phyloP scores from a whole-genome alignment of 345 rosid genomes.

The Linum usitatissimum region DNA sequence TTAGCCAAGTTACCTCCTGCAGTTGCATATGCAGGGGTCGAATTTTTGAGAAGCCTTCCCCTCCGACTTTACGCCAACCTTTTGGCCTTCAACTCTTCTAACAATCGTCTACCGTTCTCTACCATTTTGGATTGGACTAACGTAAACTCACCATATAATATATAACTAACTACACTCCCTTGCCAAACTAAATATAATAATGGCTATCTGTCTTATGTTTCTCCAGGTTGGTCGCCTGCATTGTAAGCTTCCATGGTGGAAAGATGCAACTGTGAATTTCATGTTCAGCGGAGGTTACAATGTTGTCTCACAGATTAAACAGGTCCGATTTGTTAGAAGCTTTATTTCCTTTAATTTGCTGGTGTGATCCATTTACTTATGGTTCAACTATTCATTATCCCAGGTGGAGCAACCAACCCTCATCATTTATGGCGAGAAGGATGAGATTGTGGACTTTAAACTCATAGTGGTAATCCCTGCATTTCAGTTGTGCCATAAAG shows the following conservation, averaged over 20 bases:
- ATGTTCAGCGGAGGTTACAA: constrained; percentile 78
- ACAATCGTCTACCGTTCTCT: constrained; percentile 29
- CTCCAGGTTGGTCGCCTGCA: constrained; percentile 62
- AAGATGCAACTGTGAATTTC: constrained; percentile 60
- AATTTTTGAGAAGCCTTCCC: constrained; percentile 60
- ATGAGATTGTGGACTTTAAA: constrained; percentile 54
- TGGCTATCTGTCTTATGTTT: neutral
- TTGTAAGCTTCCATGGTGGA: constrained; percentile 85
- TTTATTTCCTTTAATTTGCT: too few relatives aligned
- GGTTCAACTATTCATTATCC: too few relatives aligned
- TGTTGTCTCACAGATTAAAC: constrained; percentile 50
- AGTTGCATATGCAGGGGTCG: constrained; percentile 86
- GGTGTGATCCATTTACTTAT: too few relatives aligned
- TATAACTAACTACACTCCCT: too few relatives aligned
- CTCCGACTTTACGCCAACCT: constrained; percentile 59
- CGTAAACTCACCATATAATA: constrained; percentile 32
- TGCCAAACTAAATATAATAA: too few relatives aligned
- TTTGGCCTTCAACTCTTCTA: constrained; percentile 36
- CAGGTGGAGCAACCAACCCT: constrained; percentile 63
- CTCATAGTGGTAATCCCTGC: constrained; percentile 57
- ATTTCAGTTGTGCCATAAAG: too few relatives aligned
- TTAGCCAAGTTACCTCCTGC: constrained; percentile 49
- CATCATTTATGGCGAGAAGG: constrained; percentile 57
- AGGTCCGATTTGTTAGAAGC: too few relatives aligned
- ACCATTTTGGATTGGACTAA: constrained; percentile 65